Conservation (phyloP, 2,329 filamentous ascomycete genomes). For the Pseudocercospora ulei region DNA sequence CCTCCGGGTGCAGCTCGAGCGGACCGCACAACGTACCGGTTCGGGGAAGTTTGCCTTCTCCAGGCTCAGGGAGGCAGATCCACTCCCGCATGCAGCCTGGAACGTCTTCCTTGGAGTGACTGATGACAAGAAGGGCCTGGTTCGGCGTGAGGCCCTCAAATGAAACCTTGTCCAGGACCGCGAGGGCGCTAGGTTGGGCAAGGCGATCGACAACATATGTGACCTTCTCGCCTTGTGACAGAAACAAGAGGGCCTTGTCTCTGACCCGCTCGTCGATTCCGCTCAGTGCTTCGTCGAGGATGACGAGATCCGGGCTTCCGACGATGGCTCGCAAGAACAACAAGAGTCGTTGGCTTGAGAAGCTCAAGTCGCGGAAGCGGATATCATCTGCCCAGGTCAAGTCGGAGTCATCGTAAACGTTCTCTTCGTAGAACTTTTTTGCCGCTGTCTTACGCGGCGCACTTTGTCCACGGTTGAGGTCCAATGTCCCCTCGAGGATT, state of each 20-base stretch:
- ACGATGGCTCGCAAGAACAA: constrained; percentile 58
- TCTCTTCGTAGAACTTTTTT: constrained; percentile 13
- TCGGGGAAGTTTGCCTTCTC: constrained; percentile 51
- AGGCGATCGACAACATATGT: not conserved
- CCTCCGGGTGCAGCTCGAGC: constrained; percentile 28
- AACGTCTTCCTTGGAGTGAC: constrained; percentile 82
- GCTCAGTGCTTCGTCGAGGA: constrained; percentile 46
- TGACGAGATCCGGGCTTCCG: constrained; percentile 41
- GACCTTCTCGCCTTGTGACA: constrained; percentile 44
- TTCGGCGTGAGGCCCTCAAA: constrained; percentile 55
- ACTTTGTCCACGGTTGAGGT: not conserved
- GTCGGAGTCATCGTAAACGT: constrained; percentile 26
- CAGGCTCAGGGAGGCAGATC: constrained; percentile 73
- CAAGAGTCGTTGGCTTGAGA: constrained; percentile 72
- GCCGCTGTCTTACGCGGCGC: not conserved
- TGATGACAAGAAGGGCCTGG: constrained; percentile 85
- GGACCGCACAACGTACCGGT: constrained; percentile 50
- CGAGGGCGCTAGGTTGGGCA: constrained; percentile 26
- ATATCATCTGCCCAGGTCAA: constrained; percentile 57
- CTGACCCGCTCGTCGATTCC: constrained; percentile 51
- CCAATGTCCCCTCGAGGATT: constrained; percentile 6
- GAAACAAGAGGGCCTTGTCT: constrained; percentile 78
- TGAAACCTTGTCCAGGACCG: constrained; percentile 41
- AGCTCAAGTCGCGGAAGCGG: constrained; percentile 64
- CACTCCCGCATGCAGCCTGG: constrained; percentile 73